Base-by-base conservation (phyloP, 225 moss, liverwort and hornwort genomes). In the Pseudoscleropodium purum region DNA sequence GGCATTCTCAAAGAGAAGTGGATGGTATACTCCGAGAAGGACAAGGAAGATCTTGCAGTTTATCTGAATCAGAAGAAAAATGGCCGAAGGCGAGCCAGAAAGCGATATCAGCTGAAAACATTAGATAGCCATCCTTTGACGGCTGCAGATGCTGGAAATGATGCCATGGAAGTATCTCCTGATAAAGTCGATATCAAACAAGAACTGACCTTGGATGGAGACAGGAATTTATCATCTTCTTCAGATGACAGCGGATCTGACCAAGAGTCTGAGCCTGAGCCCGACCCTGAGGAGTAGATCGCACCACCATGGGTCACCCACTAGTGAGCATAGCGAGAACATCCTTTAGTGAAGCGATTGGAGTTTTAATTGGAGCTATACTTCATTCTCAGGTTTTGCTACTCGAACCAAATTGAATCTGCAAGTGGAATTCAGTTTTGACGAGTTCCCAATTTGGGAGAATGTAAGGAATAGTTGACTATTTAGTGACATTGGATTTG, bases 11-110 rank as follows among this genome's bases (percentile, higher is more conserved):
- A 88, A 54, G 95, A 95, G 86, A 93, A 91, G 83, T 95, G 95
- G 95, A 86, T 91, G 89, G n/a, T 93, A 14, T 93, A 92, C 89
- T 93, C 93, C n/a, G 92, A 92, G 68, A 86, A 90, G 62, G 95
- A 95, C 60, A 89, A 90, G 89, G 91, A 92, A 86, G 81, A 82
- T 26, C 88, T 95, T 65, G 90, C 85, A 62, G 67, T 84, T 68
- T 95, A 89, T 62, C 80, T 91, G 60, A 89, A 90, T 73, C 95
- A 95, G 89, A 93, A 91, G 87, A 93, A 91, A 68, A 93, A 88
- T 85, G 93, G 93, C 43, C 89, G 93, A 65, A 92, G 92, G 82
- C 91, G 84, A 88, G 88, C 91, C 33, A 89, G 88, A 67, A 93
- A 91, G 93, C 92, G 91, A 76, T 94, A 91, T 74, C 86, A 59